A percentile compares a stretch with the other conserved stretches of the same genome.
phyloP scores from a whole-genome alignment of 2,329 filamentous ascomycete species.

The Penicillium hesseltinei region DNA sequence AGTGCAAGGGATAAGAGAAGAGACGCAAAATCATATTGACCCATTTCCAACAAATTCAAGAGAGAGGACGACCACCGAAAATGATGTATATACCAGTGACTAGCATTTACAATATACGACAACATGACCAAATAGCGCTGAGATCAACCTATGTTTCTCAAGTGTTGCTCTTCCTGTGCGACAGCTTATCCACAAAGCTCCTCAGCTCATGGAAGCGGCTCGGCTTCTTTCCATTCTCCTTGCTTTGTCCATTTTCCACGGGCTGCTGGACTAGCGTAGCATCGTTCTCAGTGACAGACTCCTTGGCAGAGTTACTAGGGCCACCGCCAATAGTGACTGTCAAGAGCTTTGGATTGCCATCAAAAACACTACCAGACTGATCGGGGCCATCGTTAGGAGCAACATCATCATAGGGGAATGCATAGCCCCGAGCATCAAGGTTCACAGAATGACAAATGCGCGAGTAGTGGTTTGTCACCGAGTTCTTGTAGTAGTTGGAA shows the following conservation, averaged over 20 bases:
- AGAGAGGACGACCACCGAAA: not conserved
- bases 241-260: not conserved
- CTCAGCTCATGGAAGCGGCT: conserved; percentile 6
- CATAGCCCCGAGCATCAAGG: conserved; percentile 62
- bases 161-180: conserved; percentile 4
- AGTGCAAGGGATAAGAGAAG: too few relatives aligned
- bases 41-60: not conserved
- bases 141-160: not conserved
- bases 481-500: conserved; percentile 53
- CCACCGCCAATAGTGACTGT: conserved; percentile 57
- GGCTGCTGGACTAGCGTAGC: not conserved
- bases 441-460: conserved; percentile 63
- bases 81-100: not conserved
- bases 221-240: not conserved
- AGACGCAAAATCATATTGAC: not conserved
- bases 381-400: conserved; percentile 54
- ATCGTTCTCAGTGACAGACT: not conserved
- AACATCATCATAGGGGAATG: conserved; percentile 72
- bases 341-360: conserved; percentile 55
- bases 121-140: not conserved
- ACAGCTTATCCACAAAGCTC: conserved; percentile 14
- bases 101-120: not conserved
- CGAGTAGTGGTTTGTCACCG: conserved; percentile 65
- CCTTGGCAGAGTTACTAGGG: conserved; percentile 3
- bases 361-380: conserved; percentile 63